Evolutionary conservation across 306 rosid genomes (phyloP).

Genomic region (Casuarina glauca): DNA sequence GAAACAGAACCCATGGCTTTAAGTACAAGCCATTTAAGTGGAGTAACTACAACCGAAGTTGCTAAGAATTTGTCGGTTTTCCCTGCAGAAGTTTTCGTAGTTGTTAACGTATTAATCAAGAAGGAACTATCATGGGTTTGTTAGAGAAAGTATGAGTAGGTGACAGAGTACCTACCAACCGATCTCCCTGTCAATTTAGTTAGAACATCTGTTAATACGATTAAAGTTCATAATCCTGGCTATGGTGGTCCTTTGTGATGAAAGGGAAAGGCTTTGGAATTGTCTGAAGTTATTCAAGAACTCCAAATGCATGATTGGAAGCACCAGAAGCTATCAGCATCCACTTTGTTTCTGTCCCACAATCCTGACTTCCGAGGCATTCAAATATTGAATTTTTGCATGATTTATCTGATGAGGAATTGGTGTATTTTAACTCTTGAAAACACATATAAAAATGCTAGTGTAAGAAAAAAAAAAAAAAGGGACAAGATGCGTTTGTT

Average conservation of each 20-base stretch:
- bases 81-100: background rate
- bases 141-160: constrained; percentile 18
- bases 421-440: too few relatives aligned
- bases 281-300: background rate
- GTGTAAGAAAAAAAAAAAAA: too few relatives aligned
- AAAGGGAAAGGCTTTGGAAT: background rate
- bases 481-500: too few relatives aligned
- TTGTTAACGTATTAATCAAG: background rate
- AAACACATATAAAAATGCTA: too few relatives aligned
- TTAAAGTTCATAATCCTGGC: background rate
- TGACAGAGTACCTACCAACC: constrained; percentile 19
- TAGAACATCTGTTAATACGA: background rate
- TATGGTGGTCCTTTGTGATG: background rate
- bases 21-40: constrained; percentile 15
- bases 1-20: background rate
- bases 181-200: background rate
- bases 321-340: background rate
- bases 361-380: too few relatives aligned
- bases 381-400: too few relatives aligned
- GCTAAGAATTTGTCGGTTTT: background rate
- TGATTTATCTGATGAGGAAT: too few relatives aligned
- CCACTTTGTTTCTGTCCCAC: too few relatives aligned
- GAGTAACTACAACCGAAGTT: background rate
- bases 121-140: constrained; percentile 8
- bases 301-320: background rate